These are phyloP conservation scores for Cyclocybe cylindracea DNA, from an alignment of 768 basidiomycete species.

Conservation along the genomic window DNA sequence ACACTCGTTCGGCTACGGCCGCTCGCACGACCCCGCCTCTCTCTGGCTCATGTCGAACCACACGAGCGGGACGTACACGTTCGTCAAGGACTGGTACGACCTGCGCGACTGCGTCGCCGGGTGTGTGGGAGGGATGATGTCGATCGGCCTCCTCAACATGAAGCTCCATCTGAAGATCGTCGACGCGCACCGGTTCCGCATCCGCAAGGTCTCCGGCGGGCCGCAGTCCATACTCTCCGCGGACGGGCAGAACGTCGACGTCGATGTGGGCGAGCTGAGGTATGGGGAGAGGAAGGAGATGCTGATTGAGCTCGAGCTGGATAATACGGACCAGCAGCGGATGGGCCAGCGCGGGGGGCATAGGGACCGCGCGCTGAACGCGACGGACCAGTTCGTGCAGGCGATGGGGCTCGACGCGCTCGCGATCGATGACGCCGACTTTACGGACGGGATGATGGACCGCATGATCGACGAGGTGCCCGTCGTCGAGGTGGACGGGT, in stretches of 20 bases:
- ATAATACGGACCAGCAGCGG: slow-evolving; percentile 65
- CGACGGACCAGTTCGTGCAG: slow-evolving; percentile 88
- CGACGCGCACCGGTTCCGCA: slow-evolving; percentile 87
- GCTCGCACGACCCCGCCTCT: slow-evolving; percentile 95
- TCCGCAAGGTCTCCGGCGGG: slow-evolving; percentile 93
- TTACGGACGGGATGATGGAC: slow-evolving; percentile 92
- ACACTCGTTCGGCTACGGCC: slow-evolving; percentile 95
- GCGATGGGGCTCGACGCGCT: slow-evolving; percentile 81
- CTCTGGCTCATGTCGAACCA: slow-evolving; percentile 99
- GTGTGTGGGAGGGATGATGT: slow-evolving; percentile 95
- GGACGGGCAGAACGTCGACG: slow-evolving; percentile 94
- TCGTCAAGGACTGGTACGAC: slow-evolving; percentile 98
- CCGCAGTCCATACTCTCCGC: slow-evolving; percentile 82
- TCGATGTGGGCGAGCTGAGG: slow-evolving; percentile 91
- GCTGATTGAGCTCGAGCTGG: slow-evolving; percentile 93
- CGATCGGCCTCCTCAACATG: slow-evolving; percentile 89
- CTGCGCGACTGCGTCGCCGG: slow-evolving; percentile 91
- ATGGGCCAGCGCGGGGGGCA: slow-evolving; percentile 26
- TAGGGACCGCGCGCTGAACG: slow-evolving; percentile 54
- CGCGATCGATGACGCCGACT: slow-evolving; percentile 73
- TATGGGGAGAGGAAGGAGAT: slow-evolving; percentile 99
- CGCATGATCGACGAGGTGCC: slow-evolving; percentile 98
- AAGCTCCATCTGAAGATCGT: slow-evolving; percentile 94
- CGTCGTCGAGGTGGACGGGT: slow-evolving; percentile 92
- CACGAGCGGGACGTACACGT: slow-evolving; percentile 96